Percentiles rank a stretch among this genome's conserved stretches.
phyloP scores from a whole-genome alignment of 1,284 basidiomycete genomes.

The Vanrija sp. region DNA sequence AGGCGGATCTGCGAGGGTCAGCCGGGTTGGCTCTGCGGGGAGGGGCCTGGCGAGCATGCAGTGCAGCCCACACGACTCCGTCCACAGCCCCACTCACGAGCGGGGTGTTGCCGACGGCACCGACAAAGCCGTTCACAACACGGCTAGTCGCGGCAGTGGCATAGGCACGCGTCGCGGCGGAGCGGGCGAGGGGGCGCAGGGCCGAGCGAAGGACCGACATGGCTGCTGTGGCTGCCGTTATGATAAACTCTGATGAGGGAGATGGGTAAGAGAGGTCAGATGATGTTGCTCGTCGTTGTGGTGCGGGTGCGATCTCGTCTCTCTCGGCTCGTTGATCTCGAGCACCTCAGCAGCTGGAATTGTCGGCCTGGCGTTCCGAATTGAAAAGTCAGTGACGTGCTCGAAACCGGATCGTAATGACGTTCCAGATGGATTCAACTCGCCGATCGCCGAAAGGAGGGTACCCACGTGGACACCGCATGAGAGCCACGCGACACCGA shows the following conservation, averaged over 20 bases:
- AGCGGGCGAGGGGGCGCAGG: slow-evolving; percentile 20
- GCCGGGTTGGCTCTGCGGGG: no score
- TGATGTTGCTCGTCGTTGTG: not conserved
- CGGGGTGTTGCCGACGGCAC: slow-evolving; percentile 90
- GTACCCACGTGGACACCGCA: no score
- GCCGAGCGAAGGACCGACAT: slow-evolving; percentile 14
- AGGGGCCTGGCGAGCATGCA: not conserved
- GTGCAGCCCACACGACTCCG: no score
- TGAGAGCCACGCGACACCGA: no score
- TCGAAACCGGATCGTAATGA: no score
- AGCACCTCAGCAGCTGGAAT: not conserved
- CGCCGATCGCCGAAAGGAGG: no score
- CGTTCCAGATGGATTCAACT: no score
- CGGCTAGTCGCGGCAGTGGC: slow-evolving; percentile 42
- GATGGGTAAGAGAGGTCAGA: not conserved
- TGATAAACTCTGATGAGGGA: not conserved
- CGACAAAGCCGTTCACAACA: slow-evolving; percentile 75
- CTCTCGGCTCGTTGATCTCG: no score
- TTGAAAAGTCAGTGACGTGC: not conserved
- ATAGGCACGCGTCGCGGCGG: slow-evolving; percentile 18
- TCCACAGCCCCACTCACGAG: slow-evolving; percentile 57
- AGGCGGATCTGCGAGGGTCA: slow-evolving; percentile 64
- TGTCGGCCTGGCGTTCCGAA: not conserved
- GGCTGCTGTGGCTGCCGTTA: not conserved
- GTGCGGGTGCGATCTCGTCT: no score